phyloP scores from a whole-genome alignment of 148 eudicot species.

The Rhododendron kiyosumense region DNA sequence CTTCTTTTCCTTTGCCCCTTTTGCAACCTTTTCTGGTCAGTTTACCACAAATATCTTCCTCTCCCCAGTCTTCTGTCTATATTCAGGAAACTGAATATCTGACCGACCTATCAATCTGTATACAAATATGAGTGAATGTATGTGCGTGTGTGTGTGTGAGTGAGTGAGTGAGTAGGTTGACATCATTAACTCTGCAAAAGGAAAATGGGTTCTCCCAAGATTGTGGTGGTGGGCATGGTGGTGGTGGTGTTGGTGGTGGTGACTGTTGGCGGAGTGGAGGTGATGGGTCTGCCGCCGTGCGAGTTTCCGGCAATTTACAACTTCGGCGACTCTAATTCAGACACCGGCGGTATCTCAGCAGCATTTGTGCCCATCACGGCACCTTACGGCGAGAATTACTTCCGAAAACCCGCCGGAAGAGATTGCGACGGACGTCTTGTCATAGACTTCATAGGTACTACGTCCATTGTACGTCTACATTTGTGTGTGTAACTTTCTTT shows the following conservation, averaged over 20 bases:
- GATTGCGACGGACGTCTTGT: slow-evolving; percentile 40
- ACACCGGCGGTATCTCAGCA: slow-evolving; percentile 42
- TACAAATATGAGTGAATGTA: background rate
- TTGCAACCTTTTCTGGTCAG: background rate
- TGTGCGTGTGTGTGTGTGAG: background rate
- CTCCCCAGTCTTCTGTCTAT: background rate
- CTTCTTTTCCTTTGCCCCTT: background rate
- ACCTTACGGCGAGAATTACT: slow-evolving; percentile 33
- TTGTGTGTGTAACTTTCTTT: background rate
- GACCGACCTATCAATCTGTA: background rate
- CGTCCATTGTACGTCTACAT: background rate
- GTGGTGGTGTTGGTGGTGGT: background rate
- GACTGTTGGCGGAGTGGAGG: slow-evolving; percentile 4
- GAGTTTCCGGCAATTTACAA: slow-evolving; percentile 43
- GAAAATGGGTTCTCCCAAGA: background rate
- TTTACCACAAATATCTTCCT: background rate
- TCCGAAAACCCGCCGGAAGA: slow-evolving; percentile 33
- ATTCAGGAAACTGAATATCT: background rate
- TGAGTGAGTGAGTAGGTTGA: background rate
- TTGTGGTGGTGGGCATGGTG: background rate
- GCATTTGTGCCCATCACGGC: slow-evolving; percentile 22
- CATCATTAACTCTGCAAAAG: background rate
- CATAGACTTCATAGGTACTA: slow-evolving; percentile 40
- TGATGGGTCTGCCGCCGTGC: slow-evolving; percentile 9
- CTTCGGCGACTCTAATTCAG: slow-evolving; percentile 48